Evolutionary conservation across 352 stramenopile genomes (phyloP), one percentile per base, ranked within the genome.

Genomic region (Globisporangium cylindrosporum): DNA sequence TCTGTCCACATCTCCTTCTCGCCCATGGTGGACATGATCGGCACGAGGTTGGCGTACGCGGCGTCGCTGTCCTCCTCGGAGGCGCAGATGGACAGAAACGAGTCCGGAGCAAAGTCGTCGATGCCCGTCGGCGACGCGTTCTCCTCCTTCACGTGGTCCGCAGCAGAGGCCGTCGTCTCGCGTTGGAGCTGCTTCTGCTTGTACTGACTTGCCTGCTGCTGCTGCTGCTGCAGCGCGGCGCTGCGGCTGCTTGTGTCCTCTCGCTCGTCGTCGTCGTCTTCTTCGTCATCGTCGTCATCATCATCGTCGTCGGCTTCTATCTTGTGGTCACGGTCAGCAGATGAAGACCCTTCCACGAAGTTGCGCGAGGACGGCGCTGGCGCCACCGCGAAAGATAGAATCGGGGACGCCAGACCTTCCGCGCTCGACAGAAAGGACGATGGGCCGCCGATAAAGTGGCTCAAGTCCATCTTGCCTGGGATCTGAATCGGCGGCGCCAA

Each of bases 1-100:
- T 93, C 86, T 53, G 74, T 91, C 86, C 86, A 94, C 59, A 83
- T 74, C 64, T 92, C 80, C 41, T 78, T 80, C 48, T 90, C 76
- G 29, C 73, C 73, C 49, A 70, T 73, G 61, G 67, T 78, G 22
- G 79, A 78, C 20, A 84, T 59, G 48, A 89, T 81, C 10, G 83
- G 81, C 29, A 83, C 74, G 20, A 84, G 73, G 64, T 66, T 79
- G 25, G 74, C 73, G 64, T 78, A 72, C 51, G 79, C 63, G 5
- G 71, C 80, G 51, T 72, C 70, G 46, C 64, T 66, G 7, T 85
- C 79, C 9, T 70, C 69, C 38, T 75, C 73, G 27, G 59, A 25
- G 20, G 68, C 70, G 18, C 76, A 78, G 27, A 90, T 73, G 27
- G 53, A 68, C 29, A 91, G 59, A 55, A 90, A 90, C 18, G 82